Conservation (phyloP, 192 early-diverging fungal species). For the Coemansia brasiliensis region DNA sequence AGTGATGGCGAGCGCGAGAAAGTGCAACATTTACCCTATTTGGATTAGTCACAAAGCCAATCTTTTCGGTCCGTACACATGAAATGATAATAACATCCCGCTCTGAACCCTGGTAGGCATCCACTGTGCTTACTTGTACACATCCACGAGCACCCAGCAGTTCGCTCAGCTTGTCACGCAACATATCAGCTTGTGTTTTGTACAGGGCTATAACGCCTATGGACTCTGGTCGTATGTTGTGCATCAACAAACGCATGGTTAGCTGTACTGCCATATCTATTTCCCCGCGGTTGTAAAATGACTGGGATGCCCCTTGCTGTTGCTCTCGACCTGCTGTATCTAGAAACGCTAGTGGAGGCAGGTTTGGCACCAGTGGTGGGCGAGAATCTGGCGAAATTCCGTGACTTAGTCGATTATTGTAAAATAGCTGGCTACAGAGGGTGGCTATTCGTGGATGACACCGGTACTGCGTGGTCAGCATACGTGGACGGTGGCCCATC, state of each 20-base stretch:
- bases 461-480: constrained; percentile 56
- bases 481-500: constrained; percentile 39
- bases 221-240: constrained; percentile 21
- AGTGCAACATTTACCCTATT: constrained; percentile 59
- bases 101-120: constrained; percentile 62
- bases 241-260: constrained; percentile 18
- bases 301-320: constrained; percentile 45
- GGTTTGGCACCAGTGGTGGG: constrained; percentile 20
- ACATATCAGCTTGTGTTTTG: constrained; percentile 46
- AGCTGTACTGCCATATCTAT: constrained; percentile 42
- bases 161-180: constrained; percentile 28
- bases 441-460: constrained; percentile 56
- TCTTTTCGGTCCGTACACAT: constrained; percentile 49
- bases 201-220: constrained; percentile 55
- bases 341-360: constrained; percentile 51
- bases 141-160: constrained; percentile 16
- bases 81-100: constrained; percentile 57
- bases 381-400: constrained; percentile 32
- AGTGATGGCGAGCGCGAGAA: constrained; percentile 54
- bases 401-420: constrained; percentile 31
- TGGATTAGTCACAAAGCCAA: constrained; percentile 55
- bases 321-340: constrained; percentile 45
- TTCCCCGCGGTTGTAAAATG: constrained; percentile 52
- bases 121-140: constrained; percentile 58
- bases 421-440: constrained; percentile 54